A percentile compares a stretch with the other conserved stretches of the same genome.
Evolutionary conservation across 495 filamentous ascomycete species (phyloP).

Genomic region (Bacidia gigantensis): DNA sequence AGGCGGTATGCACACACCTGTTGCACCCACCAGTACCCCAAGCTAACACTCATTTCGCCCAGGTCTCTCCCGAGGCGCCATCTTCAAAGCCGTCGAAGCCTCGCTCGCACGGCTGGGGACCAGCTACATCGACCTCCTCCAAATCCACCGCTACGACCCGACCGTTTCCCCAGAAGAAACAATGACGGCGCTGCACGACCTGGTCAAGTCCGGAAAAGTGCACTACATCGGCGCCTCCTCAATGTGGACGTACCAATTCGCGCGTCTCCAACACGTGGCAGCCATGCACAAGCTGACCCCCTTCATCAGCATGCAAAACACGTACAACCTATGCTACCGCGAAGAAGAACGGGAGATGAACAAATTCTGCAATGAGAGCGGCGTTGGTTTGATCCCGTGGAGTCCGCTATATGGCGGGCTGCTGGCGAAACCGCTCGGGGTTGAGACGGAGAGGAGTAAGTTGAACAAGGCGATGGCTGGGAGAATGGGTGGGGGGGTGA

Average conservation of each 20-base stretch:
- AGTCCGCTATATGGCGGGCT: constrained; percentile 37
- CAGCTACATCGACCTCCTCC: constrained; percentile 56
- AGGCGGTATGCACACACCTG: constrained; percentile 11
- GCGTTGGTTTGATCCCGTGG: constrained; percentile 55
- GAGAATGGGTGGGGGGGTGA: neutral
- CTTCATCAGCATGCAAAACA: constrained; percentile 64
- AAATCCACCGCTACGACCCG: constrained; percentile 53
- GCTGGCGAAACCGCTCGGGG: constrained; percentile 29
- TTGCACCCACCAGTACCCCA: constrained; percentile 2
- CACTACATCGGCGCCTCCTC: constrained; percentile 52
- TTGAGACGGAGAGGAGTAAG: constrained; percentile 1
- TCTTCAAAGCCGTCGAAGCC: constrained; percentile 56
- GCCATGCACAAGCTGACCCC: constrained; percentile 53
- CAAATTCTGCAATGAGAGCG: constrained; percentile 25
- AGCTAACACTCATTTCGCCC: neutral
- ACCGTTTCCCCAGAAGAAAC: constrained; percentile 47
- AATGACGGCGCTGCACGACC: constrained; percentile 56
- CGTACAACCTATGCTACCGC: constrained; percentile 56
- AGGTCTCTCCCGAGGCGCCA: constrained; percentile 47
- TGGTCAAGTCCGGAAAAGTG: constrained; percentile 49
- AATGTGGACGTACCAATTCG: constrained; percentile 55
- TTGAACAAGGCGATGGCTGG: neutral
- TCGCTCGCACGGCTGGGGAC: constrained; percentile 48
- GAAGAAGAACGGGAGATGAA: constrained; percentile 66
- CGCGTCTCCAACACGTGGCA: constrained; percentile 44